These are phyloP conservation scores for Lachnellula willkommii DNA, from an alignment of 2,329 filamentous ascomycete species.

Conservation along the genomic window DNA sequence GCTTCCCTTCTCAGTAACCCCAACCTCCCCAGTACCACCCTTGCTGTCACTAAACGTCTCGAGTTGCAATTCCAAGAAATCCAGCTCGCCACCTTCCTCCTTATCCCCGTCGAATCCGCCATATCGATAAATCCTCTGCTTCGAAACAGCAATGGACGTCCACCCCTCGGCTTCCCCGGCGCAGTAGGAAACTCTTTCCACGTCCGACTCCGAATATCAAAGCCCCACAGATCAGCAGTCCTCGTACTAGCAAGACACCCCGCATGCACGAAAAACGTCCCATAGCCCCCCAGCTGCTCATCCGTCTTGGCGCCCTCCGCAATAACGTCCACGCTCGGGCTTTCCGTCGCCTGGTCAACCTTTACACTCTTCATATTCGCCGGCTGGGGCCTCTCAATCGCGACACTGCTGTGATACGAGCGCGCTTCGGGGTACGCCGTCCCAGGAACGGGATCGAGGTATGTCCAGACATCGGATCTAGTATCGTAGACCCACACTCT, in stretches of 20 bases:
- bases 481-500: slow-evolving; percentile 73
- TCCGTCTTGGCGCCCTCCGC: slow-evolving; percentile 51
- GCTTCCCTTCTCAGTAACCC: slow-evolving; percentile 43
- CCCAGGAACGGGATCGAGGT: slow-evolving; percentile 50
- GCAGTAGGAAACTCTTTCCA: slow-evolving; percentile 67
- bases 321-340: slow-evolving; percentile 52
- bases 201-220: slow-evolving; percentile 35
- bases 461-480: slow-evolving; percentile 56
- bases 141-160: slow-evolving; percentile 58
- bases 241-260: slow-evolving; percentile 62
- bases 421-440: slow-evolving; percentile 55
- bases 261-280: slow-evolving; percentile 70
- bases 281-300: slow-evolving; percentile 58
- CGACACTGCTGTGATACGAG: slow-evolving; percentile 63
- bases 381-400: slow-evolving; percentile 47
- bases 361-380: slow-evolving; percentile 22
- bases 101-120: slow-evolving; percentile 69
- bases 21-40: slow-evolving; percentile 44
- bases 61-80: slow-evolving; percentile 57
- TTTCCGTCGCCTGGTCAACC: slow-evolving; percentile 37
- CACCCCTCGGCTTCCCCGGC: slow-evolving; percentile 61
- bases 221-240: slow-evolving; percentile 29
- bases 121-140: slow-evolving; percentile 67
- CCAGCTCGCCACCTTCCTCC: slow-evolving; percentile 67
- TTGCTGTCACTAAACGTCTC: slow-evolving; percentile 48